Conservation (phyloP, 495 filamentous ascomycete species). For the Lasiosphaeria hispida region DNA sequence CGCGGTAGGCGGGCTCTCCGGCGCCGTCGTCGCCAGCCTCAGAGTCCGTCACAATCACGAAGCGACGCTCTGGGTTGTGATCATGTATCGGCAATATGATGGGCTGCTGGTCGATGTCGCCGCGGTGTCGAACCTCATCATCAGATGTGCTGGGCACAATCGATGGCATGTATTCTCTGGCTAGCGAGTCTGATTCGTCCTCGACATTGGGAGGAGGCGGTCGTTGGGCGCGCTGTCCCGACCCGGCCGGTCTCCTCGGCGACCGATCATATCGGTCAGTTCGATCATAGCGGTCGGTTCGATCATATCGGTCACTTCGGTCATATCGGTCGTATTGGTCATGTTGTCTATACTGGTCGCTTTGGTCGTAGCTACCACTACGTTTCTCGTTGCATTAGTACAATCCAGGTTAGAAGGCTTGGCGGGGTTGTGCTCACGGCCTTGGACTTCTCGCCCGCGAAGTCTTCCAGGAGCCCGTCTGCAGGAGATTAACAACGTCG, state of each 20-base stretch:
- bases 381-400: slow-evolving; percentile 1
- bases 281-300: slow-evolving; percentile 5
- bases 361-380: slow-evolving; percentile 2
- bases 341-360: background rate
- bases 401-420: too few species aligned
- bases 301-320: background rate
- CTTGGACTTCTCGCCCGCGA: slow-evolving; percentile 42
- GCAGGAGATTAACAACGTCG: slow-evolving; percentile 37
- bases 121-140: slow-evolving; percentile 42
- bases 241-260: slow-evolving; percentile 15
- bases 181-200: slow-evolving; percentile 45
- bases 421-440: slow-evolving; percentile 32
- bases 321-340: background rate
- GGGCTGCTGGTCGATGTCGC: slow-evolving; percentile 43
- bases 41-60: slow-evolving; percentile 38
- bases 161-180: slow-evolving; percentile 39
- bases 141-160: slow-evolving; percentile 24
- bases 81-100: slow-evolving; percentile 42
- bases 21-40: slow-evolving; percentile 25
- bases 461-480: slow-evolving; percentile 42
- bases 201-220: slow-evolving; percentile 46
- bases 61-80: slow-evolving; percentile 48
- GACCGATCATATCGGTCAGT: slow-evolving; percentile 7
- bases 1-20: background rate
- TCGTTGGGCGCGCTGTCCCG: slow-evolving; percentile 9